phyloP scores from a whole-genome alignment of 768 basidiomycete species.

The Boletus huronensis region DNA sequence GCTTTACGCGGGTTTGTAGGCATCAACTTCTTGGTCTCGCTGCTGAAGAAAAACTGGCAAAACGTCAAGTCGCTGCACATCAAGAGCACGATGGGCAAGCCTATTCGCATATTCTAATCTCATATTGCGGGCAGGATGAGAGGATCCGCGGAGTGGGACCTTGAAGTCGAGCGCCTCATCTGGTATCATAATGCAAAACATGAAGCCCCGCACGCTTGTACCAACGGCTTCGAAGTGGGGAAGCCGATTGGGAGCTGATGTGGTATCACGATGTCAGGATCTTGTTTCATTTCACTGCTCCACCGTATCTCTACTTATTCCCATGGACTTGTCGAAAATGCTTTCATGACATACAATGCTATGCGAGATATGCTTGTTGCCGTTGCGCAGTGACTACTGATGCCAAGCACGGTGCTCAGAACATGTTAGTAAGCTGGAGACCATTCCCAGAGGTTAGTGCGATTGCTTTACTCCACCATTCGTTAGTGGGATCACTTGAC shows the following conservation, averaged over 20 bases:
- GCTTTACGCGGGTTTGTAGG: constrained; percentile 42
- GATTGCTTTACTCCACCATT: not conserved
- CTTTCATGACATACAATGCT: constrained; percentile 9
- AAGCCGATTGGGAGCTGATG: constrained; percentile 92
- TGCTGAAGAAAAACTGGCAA: constrained; percentile 99
- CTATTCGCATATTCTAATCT: constrained; percentile 84
- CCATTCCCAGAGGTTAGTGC: constrained; percentile 1
- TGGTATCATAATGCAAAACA: constrained; percentile 76
- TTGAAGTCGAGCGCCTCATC: constrained; percentile 20
- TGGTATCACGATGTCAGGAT: constrained; percentile 30
- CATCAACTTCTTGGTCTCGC: constrained; percentile 99
- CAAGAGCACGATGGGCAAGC: constrained; percentile 99
- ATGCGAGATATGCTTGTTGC: constrained; percentile 7
- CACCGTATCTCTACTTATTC: constrained; percentile 16
- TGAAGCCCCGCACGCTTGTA: constrained; percentile 98
- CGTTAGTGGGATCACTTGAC: constrained; percentile 1
- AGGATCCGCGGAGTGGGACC: constrained; percentile 14
- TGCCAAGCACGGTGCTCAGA: constrained; percentile 14
- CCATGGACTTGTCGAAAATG: constrained; percentile 20
- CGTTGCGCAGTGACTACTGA: not conserved
- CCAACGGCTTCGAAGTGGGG: constrained; percentile 75
- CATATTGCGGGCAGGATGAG: not conserved
- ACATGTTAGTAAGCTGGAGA: not conserved
- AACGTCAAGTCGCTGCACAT: constrained; percentile 98
- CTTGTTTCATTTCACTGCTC: constrained; percentile 15